Evolutionary conservation across 1,139 yeast genomes (phyloP).

Genomic region (Hemisphaericaspora lyxosophila): DNA sequence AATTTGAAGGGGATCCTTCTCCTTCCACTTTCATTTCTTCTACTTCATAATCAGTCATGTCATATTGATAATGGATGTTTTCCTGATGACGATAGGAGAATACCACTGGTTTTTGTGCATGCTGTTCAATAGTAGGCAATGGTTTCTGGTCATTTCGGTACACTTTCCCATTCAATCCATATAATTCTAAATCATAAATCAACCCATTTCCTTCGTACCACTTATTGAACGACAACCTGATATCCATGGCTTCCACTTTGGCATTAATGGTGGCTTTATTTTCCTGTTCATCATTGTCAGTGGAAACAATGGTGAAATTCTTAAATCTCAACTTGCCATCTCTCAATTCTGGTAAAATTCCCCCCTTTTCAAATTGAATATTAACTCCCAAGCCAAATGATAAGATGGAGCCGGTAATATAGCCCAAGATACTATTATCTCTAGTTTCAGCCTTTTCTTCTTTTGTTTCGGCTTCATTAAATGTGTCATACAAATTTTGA

Average conservation of each 20-base stretch:
- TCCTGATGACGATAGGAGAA: conserved; percentile 17
- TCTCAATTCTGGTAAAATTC: conserved; percentile 46
- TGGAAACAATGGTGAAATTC: conserved; percentile 43
- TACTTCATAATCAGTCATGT: conserved; percentile 27
- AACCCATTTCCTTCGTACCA: conserved; percentile 73
- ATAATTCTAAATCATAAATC: conserved; percentile 59
- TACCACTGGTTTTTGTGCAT: neutral
- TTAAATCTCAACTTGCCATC: conserved; percentile 64
- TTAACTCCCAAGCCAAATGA: conserved; percentile 42
- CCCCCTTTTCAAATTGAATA: conserved; percentile 37
- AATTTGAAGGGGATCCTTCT: conserved; percentile 2
- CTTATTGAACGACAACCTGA: conserved; percentile 62
- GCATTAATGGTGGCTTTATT: conserved; percentile 29
- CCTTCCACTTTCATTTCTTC: conserved; percentile 16
- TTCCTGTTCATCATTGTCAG: conserved; percentile 14
- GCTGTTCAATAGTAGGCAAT: neutral
- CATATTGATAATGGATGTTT: conserved; percentile 34
- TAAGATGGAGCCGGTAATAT: conserved; percentile 35
- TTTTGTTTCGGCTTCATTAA: conserved; percentile 13
- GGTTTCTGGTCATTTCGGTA: conserved; percentile 15
- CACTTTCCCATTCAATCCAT: conserved; percentile 59
- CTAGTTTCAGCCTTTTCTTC: conserved; percentile 13
- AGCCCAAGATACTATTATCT: conserved; percentile 33
- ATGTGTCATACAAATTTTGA: conserved; percentile 28
- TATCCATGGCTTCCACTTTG: conserved; percentile 51